Base-by-base conservation (phyloP, 192 early-diverging fungal genomes). In the Gryganskiella cystojenkinii region DNA sequence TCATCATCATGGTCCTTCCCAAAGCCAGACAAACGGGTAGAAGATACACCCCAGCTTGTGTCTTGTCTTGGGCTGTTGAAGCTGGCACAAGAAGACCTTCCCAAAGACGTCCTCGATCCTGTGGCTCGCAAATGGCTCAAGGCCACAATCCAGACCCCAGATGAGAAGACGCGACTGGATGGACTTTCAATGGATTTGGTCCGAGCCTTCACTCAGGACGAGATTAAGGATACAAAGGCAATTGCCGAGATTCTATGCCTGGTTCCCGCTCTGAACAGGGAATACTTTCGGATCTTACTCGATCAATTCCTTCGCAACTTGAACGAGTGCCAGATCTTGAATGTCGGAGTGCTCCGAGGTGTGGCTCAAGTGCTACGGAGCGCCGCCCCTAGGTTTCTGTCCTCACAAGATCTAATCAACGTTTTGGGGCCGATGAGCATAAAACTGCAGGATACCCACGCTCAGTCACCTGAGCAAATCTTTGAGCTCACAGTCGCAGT, bases 401-500 rank as follows among this genome's bases (percentile, higher is more conserved):
- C 46, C 20, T 15, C 46, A 3, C 47, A 37, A 14, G 49, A 64
- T 34, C 50, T 51, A 49, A 44, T 64, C 46, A 62, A 30, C 2
- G 22, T 62, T n/a, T 30, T 62, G 3, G 9, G 30, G 22, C 44
- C 33, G 2, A 11, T 64, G 20, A 51, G 35, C 22, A 40, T 33
- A 11, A 20, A 35, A 3, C 28, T 64, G 13, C 22, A 64, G 31
- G 50, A 17, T 4, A 64, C 61, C 17, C 49, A 52, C 22, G 19
- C 6, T 13, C 61, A 64, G 31, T 64, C 61, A 14, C n/a, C n/a
- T 4, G 22, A 42, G 20, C 34, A 64, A 4, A 50, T 64, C 50
- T 52, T 52, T 34, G n/a, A 52, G 34, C 24, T 64, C 6, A 52
- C 49, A 13, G 30, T 42, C 22, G 25, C 50, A 25, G 43, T 64